Evolutionary conservation across 768 basidiomycete genomes (phyloP), one percentile per base, ranked within the genome.

Genomic region (Lentinus tigrinus): DNA sequence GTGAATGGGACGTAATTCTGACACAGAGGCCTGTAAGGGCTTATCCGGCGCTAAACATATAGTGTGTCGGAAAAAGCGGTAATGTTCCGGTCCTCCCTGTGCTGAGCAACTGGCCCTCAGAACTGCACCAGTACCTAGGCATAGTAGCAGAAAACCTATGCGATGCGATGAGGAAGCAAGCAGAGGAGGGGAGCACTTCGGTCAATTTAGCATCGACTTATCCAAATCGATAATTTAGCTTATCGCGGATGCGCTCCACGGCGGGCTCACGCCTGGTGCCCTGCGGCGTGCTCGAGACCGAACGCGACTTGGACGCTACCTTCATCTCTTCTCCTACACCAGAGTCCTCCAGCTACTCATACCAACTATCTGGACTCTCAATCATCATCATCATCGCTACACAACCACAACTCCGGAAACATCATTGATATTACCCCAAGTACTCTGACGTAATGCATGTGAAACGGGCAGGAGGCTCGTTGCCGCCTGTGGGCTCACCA

Each of bases 361-460:
- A 3, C 9, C 40, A 11, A 31, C 21, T 42, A 7, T 16, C 40
- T 42, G 17, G 40, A 31, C 31, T 31, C 31, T 11, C 6, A 31
- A 31, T 7, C 7, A 31, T 6, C 31, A 11, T 3, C 31, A 7
- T 31, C 7, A 31, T 11, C 3, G 31, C 31, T 31, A 11, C 31
- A 31, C 7, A 11, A 31, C 11, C 31, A 31, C 31, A 7, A 11
- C 6, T 31, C 31, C n/a, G 11, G 11, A 31, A 31, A 1, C 6
- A 31, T 31, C 31, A 11, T 7, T 31, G 7, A 6, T 19, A 14
- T 2, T 13, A 26, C 21, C 43, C 17, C 44, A 26, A n/a, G 16
- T 19, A 54, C 19, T 19, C 34, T 59, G 58, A 59, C 58, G 58
- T 59, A 59, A 59, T 54, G 53, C 6, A 4, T 23, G 28, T 13